Evolutionary conservation across 345 rosid species (phyloP), one percentile per base, ranked within the genome.

Genomic region (Dipteronia sinensis): DNA sequence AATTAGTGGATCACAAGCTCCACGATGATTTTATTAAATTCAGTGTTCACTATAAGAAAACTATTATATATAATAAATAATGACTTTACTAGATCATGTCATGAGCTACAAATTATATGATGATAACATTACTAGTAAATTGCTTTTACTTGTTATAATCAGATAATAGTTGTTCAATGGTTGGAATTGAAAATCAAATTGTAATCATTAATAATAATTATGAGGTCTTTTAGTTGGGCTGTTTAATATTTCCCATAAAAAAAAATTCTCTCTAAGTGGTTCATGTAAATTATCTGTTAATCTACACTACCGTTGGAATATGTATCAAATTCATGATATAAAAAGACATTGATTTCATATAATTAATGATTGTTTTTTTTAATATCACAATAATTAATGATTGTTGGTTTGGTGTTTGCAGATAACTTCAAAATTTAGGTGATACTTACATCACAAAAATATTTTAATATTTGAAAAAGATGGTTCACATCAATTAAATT

Each of bases 161-260:
- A 49, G 16, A 3, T 49, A 49, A 15, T 49, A 49, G 16, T 49
- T 58, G 63, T 20, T 59, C 12, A 59, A 7, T 59, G 27, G 4
- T 59, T 59, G 15, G 65, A 58, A n/a, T 11, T n/a, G 16, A 19
- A 58, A 63, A 63, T 63, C 20, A 25, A 63, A 63, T 9, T 22
- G 27, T 25, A 42, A 7, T 58, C 63, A 58, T 58, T 19, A 58
- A 29, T 31, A 23, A 56, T 55, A n/a, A 56, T 71, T 53, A 29
- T 71, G 62, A 15, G 62, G 74, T 19, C 55, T 59, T n/a, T 42
- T 38, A 59, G 55, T 42, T 59, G 61, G 76, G 76, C 19, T 25
- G 63, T 59, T 51, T 61, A 73, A 72, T 40, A 55, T 19, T 56
- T 34, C 20, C 63, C 22, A 4, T 3, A 31, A 31, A 34, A 34